These are phyloP conservation scores for Cyclocybe cylindracea DNA, from an alignment of 768 basidiomycete genomes.

Conservation along the genomic window DNA sequence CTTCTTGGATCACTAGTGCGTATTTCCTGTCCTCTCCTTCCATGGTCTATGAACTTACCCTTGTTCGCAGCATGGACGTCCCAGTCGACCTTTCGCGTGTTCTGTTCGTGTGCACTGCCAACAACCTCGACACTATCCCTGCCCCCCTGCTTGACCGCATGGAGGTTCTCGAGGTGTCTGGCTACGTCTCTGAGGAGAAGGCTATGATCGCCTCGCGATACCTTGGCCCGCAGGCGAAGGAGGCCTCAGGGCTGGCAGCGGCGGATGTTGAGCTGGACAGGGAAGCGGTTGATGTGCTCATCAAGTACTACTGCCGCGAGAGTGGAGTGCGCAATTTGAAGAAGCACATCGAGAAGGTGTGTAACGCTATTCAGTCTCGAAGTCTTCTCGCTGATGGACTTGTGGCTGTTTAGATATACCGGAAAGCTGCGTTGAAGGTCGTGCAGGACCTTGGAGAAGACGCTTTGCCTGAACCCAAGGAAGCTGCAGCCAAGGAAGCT, in stretches of 20 bases:
- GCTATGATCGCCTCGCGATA: constrained; percentile 84
- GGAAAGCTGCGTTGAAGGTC: constrained; percentile 92
- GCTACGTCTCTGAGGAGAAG: constrained; percentile 95
- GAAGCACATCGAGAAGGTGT: constrained; percentile 97
- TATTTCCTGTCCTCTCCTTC: constrained; percentile 15
- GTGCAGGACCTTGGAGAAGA: constrained; percentile 90
- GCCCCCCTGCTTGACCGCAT: constrained; percentile 93
- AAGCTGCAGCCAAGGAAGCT: constrained; percentile 6
- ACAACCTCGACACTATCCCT: constrained; percentile 91
- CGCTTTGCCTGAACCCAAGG: constrained; percentile 69
- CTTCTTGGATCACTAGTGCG: constrained; percentile 94
- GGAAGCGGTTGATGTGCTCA: constrained; percentile 80
- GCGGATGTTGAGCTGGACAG: constrained; percentile 82
- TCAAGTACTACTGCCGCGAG: constrained; percentile 97
- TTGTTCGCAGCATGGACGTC: constrained; percentile 80
- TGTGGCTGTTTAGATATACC: constrained; percentile 71
- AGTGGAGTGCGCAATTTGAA: constrained; percentile 96
- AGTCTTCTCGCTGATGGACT: neutral
- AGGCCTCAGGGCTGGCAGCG: constrained; percentile 81
- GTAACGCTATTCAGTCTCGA: neutral
- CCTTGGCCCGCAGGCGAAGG: constrained; percentile 91
- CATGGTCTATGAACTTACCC: constrained; percentile 3
- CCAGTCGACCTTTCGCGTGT: constrained; percentile 95
- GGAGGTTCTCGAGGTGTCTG: constrained; percentile 94
- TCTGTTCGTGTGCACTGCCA: constrained; percentile 97